Conservation (phyloP, 2,329 filamentous ascomycete genomes). For the Fusarium sp. region DNA sequence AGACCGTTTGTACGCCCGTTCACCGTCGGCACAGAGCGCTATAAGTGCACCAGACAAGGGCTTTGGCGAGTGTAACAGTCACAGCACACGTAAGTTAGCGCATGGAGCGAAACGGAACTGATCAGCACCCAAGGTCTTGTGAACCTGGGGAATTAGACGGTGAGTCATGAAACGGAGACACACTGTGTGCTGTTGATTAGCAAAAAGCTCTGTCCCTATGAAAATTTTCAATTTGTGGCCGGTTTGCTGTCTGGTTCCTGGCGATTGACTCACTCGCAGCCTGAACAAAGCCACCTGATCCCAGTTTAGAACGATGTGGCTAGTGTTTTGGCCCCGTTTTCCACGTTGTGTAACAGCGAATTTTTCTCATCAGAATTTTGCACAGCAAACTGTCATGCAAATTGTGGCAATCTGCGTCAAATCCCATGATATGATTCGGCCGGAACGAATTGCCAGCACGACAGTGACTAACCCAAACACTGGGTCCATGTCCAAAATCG, state of each 20-base stretch:
- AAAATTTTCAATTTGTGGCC: slow-evolving; percentile 1
- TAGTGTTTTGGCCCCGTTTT: neutral
- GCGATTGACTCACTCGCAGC: slow-evolving; percentile 26
- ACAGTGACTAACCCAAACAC: slow-evolving; percentile 20
- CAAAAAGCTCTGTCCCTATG: neutral
- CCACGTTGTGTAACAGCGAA: slow-evolving; percentile 16
- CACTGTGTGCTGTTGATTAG: neutral
- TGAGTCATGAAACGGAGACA: neutral
- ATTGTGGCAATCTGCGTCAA: slow-evolving; percentile 21
- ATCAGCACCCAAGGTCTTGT: neutral
- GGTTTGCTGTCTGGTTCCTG: slow-evolving; percentile 17
- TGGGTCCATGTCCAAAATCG: slow-evolving; percentile 20
- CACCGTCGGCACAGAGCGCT: neutral
- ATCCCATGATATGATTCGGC: slow-evolving; percentile 28
- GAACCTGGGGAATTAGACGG: neutral
- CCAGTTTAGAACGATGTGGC: slow-evolving; percentile 19
- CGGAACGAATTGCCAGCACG: slow-evolving; percentile 2
- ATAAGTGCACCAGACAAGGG: slow-evolving; percentile 17
- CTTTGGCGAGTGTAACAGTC: slow-evolving; percentile 31
- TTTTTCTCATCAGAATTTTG: slow-evolving; percentile 4
- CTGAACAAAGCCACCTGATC: slow-evolving; percentile 10
- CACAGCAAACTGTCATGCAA: slow-evolving; percentile 19
- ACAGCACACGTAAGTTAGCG: slow-evolving; percentile 13
- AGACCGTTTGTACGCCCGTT: neutral
- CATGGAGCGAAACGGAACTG: neutral